Evolutionary conservation across 140 eudicot species (phyloP), one percentile per base, ranked within the genome.

Genomic region (Senecio squalidus): DNA sequence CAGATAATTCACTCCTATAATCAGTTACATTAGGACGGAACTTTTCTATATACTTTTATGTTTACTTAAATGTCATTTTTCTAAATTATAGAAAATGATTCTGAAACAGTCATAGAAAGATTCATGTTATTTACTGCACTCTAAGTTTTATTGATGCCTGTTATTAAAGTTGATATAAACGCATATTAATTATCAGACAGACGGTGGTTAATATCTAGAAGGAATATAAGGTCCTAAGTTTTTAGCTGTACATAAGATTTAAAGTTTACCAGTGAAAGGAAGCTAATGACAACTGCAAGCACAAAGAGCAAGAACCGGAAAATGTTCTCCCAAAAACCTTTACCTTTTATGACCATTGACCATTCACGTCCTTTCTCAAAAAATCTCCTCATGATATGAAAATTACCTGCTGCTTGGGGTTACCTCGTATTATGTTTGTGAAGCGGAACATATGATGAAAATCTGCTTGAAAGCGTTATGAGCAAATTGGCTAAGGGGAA

Each of bases 61-160:
- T 9, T 30, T 9, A 17, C 28, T 31, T 24, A 41, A 17, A 16
- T 26, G 26, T 29, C 11, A 25, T 15, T 41, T 41, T 25, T 25
- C 15, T 4, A 41, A 55, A 25, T 25, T 9, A 40, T 41, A 25
- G 54, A 26, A 60, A 25, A 41, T 27, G 43, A 26, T 40, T 38
- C 30, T 17, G 54, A 38, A 39, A 40, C 27, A 65, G 36, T 18
- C 61, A 17, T 52, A 31, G 22, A 46, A 61, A 25, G 16, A 29
- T 41, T 24, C 66, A 38, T 41, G 54, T 17, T 41, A 25, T 27
- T 60, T 18, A 16, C 41, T 60, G 53, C 24, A 58, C n/a, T n/a
- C n/a, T n/a, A n/a, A n/a, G n/a, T n/a, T n/a, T n/a, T n/a, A n/a
- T n/a, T n/a, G n/a, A n/a, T n/a, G n/a, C n/a, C n/a, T n/a, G n/a